These are phyloP conservation scores for Pinus tabuliformis DNA, from an alignment of 75 land plant species.

Conservation along the genomic window DNA sequence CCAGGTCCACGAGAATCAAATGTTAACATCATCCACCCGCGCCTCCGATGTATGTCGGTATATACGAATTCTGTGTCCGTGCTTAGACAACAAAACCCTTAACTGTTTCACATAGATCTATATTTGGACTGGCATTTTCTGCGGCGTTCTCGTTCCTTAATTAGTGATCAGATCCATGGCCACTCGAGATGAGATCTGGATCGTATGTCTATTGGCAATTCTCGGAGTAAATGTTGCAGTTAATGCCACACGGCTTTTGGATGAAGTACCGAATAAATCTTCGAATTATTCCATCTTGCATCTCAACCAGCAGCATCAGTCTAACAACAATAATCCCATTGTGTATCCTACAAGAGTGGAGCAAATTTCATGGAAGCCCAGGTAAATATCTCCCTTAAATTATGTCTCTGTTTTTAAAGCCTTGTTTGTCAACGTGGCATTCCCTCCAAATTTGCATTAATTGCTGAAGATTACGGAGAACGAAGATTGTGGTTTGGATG, in stretches of 20 bases:
- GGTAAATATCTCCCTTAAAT: constrained; percentile 14
- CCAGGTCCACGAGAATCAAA: too few relatives aligned
- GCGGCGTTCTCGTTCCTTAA: too few relatives aligned
- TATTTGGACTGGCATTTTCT: too few relatives aligned
- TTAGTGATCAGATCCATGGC: not conserved
- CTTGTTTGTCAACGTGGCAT: not conserved
- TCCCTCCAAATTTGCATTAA: not conserved
- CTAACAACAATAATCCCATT: not conserved
- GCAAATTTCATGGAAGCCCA: constrained; percentile 62
- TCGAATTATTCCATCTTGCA: not conserved
- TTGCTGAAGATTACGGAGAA: not conserved
- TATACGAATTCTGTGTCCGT: too few relatives aligned
- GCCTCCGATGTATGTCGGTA: too few relatives aligned
- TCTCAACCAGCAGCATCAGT: not conserved
- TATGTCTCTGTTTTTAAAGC: not conserved
- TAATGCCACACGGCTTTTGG: not conserved
- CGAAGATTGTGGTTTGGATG: not conserved
- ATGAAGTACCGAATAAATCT: not conserved
- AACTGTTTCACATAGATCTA: too few relatives aligned
- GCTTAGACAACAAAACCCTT: too few relatives aligned
- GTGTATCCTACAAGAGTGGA: constrained; percentile 36
- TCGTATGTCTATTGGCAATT: not conserved
- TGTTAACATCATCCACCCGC: too few relatives aligned
- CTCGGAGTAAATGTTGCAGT: not conserved
- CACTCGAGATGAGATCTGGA: not conserved